Evolutionary conservation across 345 rosid genomes (phyloP), one percentile per base, ranked within the genome.

Genomic region (Dovyalis caffra): DNA sequence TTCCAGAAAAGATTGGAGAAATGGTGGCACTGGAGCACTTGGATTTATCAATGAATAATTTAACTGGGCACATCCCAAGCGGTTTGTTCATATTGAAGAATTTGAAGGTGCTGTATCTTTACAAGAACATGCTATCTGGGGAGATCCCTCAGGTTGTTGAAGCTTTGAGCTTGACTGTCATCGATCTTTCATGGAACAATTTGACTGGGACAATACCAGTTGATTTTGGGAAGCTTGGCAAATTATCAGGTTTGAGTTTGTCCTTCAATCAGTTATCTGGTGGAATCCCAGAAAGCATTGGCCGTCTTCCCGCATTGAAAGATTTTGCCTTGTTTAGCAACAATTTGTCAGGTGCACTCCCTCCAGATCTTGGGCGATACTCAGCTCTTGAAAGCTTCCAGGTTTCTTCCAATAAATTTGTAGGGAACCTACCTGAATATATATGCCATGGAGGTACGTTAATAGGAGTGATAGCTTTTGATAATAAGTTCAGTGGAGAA

Each of bases 181-280:
- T 88, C 0, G 92, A 90, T 76, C 87, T 90, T 51, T 95, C 94
- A 69, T 0, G 0, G 0, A 90, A 90, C 77, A 75, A 75, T 31
- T 74, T 90, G 78, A 81, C 57, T 2, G 95, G 92, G 18, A 70
- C 1, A 23, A 85, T 90, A 25, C 95, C 92, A 2, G 79, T 79
- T 28, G 90, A 64, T 35, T 74, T 90, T 9, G 91, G 89, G 10
- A 81, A 88, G 74, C 85, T 88, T 1, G 32, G 69, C 51, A 82
- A 75, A 4, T 69, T 87, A 21, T 20, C 21, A 12, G 6, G 15
- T n/a, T 57, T 90, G 64, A 33, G 7, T 66, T 71, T 88, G 78
- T 78, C 65, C 74, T 45, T 0, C 70, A 90, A 90, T 83, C 75
- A 82, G 43, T 61, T 88, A 37, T 86, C 88, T 0, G 91, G 95